A percentile compares a stretch with the other conserved stretches of the same genome.
Evolutionary conservation across 352 stramenopile species (phyloP).

Genomic region (Peronospora tabacina): DNA sequence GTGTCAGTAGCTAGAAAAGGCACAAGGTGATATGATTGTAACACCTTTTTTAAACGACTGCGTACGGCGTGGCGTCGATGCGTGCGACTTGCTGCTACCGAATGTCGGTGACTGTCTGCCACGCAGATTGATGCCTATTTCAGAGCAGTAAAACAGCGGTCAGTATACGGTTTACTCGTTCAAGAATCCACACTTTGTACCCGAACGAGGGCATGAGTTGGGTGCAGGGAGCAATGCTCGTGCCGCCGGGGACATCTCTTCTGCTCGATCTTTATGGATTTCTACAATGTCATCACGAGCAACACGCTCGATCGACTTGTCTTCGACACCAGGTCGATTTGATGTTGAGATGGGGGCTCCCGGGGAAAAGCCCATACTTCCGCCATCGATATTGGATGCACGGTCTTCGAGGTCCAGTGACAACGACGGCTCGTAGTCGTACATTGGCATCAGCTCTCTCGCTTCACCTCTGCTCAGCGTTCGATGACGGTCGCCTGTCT

Average conservation of each 20-base stretch:
- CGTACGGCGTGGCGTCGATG: slow-evolving; percentile 9
- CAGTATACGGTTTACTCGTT: not conserved
- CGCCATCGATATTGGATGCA: slow-evolving; percentile 17
- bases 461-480: slow-evolving; percentile 23
- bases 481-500: slow-evolving; percentile 11
- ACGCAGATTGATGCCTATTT: slow-evolving; percentile 24
- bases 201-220: slow-evolving; percentile 28
- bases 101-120: slow-evolving; percentile 23
- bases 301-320: slow-evolving; percentile 22
- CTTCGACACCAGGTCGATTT: slow-evolving; percentile 6
- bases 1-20: not conserved
- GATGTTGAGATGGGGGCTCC: slow-evolving; percentile 16
- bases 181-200: slow-evolving; percentile 5
- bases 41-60: slow-evolving; percentile 25
- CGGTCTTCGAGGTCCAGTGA: slow-evolving; percentile 25
- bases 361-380: slow-evolving; percentile 9
- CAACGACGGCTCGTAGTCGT: slow-evolving; percentile 33
- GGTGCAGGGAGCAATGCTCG: slow-evolving; percentile 24
- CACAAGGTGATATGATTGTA: not conserved
- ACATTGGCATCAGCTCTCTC: slow-evolving; percentile 31
- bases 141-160: slow-evolving; percentile 1
- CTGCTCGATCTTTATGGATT: slow-evolving; percentile 9
- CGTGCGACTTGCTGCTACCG: slow-evolving; percentile 15
- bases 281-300: slow-evolving; percentile 19
- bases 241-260: slow-evolving; percentile 13